These are phyloP conservation scores for Nephromyces sp. DNA, from an alignment of 169 alveolate species.

Conservation along the genomic window DNA sequence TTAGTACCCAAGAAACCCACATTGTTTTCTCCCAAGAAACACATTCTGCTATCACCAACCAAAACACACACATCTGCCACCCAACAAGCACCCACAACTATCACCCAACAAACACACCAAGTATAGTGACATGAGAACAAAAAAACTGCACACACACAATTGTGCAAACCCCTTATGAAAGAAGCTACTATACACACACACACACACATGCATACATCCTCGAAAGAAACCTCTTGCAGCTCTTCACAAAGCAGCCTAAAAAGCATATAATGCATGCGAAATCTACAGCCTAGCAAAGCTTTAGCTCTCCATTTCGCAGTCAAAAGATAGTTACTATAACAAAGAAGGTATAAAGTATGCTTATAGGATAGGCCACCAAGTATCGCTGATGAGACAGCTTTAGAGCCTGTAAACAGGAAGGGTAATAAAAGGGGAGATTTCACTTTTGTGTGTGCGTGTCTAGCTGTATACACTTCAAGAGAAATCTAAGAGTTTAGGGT, in stretches of 20 bases:
- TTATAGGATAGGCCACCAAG: not conserved
- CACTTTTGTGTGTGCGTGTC: too few relatives aligned
- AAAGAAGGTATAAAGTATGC: not conserved
- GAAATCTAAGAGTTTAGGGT: too few relatives aligned
- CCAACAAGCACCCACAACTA: too few relatives aligned
- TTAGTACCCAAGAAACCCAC: too few relatives aligned
- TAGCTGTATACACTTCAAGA: too few relatives aligned
- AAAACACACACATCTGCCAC: too few relatives aligned
- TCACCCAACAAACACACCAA: too few relatives aligned
- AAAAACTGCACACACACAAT: too few relatives aligned
- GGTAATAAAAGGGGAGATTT: not conserved
- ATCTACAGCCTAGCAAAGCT: not conserved
- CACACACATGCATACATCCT: not conserved
- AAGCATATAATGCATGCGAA: not conserved
- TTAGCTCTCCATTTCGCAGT: not conserved
- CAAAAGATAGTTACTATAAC: not conserved
- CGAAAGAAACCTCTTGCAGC: not conserved
- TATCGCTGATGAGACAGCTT: not conserved
- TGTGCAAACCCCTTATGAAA: not conserved
- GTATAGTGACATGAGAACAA: too few relatives aligned
- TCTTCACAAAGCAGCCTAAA: not conserved
- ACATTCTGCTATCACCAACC: too few relatives aligned
- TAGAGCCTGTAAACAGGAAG: not conserved
- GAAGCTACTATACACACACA: not conserved
- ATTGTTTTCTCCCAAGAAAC: too few relatives aligned